phyloP scores from a whole-genome alignment of 2,329 filamentous ascomycete species.

The Fusarium sp. region DNA sequence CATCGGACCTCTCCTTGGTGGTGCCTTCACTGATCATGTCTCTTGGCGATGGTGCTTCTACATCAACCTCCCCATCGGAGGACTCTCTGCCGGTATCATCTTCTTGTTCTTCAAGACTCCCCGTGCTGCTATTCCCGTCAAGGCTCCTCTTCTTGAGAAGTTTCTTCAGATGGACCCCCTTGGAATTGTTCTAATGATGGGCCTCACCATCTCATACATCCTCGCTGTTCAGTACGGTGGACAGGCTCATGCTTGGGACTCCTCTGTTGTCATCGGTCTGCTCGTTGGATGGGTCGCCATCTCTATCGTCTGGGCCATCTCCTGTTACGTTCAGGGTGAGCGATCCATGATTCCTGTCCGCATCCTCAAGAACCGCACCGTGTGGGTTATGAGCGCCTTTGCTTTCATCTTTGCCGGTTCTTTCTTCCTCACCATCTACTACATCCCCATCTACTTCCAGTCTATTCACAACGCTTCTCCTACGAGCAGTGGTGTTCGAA shows the following conservation, averaged over 20 bases:
- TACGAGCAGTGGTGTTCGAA: conserved; percentile 53
- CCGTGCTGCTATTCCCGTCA: conserved; percentile 47
- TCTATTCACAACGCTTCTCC: conserved; percentile 52
- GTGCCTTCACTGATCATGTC: conserved; percentile 49
- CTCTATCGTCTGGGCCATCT: conserved; percentile 45
- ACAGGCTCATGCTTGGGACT: conserved; percentile 53
- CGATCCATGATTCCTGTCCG: conserved; percentile 53
- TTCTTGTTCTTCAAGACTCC: conserved; percentile 54
- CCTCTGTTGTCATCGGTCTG: conserved; percentile 51
- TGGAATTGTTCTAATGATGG: conserved; percentile 56
- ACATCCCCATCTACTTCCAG: conserved; percentile 58
- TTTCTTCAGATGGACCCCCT: conserved; percentile 57
- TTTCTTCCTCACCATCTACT: conserved; percentile 57
- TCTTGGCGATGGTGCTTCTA: conserved; percentile 53
- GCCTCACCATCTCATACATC: conserved; percentile 52
- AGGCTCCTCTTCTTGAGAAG: conserved; percentile 53
- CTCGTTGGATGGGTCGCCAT: conserved; percentile 52
- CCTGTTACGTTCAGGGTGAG: conserved; percentile 55
- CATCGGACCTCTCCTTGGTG: conserved; percentile 49
- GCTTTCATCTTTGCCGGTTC: conserved; percentile 54
- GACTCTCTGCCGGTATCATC: conserved; percentile 47
- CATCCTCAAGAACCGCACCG: conserved; percentile 50
- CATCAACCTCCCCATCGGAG: conserved; percentile 51
- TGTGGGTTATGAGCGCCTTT: conserved; percentile 49
- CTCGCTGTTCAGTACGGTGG: conserved; percentile 60